A percentile compares a stretch with the other conserved stretches of the same genome.
These are phyloP conservation scores for Talaromyces stipitatus DNA, from an alignment of 495 filamentous ascomycete genomes.

Conservation along the genomic window DNA sequence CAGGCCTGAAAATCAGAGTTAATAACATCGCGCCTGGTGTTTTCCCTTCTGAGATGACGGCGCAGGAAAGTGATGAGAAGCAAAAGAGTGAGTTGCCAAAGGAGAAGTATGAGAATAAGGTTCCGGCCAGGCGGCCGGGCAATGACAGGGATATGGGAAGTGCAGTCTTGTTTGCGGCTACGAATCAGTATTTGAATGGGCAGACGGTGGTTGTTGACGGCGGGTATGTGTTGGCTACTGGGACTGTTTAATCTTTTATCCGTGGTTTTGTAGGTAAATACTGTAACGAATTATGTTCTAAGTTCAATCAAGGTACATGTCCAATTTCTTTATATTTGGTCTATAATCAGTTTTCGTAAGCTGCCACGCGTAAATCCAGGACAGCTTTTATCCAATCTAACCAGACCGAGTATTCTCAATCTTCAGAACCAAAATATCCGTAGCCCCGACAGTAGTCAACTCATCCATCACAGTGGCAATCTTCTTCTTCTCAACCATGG, in stretches of 20 bases:
- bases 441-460: constrained; percentile 68
- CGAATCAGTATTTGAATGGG: constrained; percentile 67
- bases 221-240: constrained; percentile 39
- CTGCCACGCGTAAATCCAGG: no score
- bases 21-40: constrained; percentile 51
- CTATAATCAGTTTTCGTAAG: no score
- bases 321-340: neutral
- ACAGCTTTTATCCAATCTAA: no score
- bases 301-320: neutral
- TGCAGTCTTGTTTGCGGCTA: constrained; percentile 52
- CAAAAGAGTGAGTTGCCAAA: constrained; percentile 58
- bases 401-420: constrained; percentile 75
- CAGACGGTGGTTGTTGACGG: constrained; percentile 63
- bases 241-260: constrained; percentile 13
- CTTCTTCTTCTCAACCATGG: constrained; percentile 88
- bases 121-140: constrained; percentile 55
- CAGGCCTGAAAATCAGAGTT: constrained; percentile 35
- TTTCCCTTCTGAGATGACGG: constrained; percentile 49
- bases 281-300: neutral
- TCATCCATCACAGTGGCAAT: constrained; percentile 91
- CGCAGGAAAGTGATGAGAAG: constrained; percentile 40
- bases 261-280: neutral
- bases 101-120: constrained; percentile 51
- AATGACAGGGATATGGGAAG: constrained; percentile 70
- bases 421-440: constrained; percentile 79